phyloP scores from a whole-genome alignment of 345 rosid genomes.

The Citrus unshiu region DNA sequence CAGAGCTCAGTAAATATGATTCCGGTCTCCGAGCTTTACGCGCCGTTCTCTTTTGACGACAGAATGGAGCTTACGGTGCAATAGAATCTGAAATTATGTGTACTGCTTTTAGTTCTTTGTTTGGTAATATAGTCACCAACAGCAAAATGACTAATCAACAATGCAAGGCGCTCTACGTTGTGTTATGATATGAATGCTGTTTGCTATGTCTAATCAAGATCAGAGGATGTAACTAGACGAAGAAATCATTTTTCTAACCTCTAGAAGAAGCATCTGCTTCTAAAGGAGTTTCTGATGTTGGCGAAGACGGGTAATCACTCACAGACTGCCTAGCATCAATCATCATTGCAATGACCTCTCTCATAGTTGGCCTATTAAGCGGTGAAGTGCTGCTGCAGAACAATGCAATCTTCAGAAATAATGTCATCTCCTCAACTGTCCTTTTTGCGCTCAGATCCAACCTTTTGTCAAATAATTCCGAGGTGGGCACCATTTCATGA shows the following conservation, averaged over 20 bases:
- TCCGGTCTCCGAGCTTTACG: not conserved
- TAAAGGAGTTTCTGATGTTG: constrained; percentile 44
- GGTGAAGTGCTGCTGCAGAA: constrained; percentile 74
- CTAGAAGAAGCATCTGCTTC: constrained; percentile 18
- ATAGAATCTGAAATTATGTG: not conserved
- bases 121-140: not conserved
- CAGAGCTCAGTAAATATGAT: not conserved
- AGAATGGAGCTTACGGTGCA: not conserved
- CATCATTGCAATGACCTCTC: constrained; percentile 76
- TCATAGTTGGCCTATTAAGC: constrained; percentile 61
- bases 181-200: not conserved
- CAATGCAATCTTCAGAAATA: constrained; percentile 66
- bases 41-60: not conserved
- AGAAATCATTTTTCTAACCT: constrained; percentile 9
- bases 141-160: not conserved
- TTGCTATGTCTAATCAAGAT: not conserved
- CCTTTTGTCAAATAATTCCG: constrained; percentile 52
- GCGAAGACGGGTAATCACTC: constrained; percentile 27
- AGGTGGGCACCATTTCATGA: constrained; percentile 34
- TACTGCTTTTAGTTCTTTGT: not conserved
- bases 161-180: not conserved
- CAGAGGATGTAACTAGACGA: not conserved
- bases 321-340: constrained; percentile 44
- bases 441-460: constrained; percentile 37
- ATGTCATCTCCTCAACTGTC: constrained; percentile 54